These are phyloP conservation scores for Malus sylvestris DNA, from an alignment of 306 rosid species.

Conservation along the genomic window DNA sequence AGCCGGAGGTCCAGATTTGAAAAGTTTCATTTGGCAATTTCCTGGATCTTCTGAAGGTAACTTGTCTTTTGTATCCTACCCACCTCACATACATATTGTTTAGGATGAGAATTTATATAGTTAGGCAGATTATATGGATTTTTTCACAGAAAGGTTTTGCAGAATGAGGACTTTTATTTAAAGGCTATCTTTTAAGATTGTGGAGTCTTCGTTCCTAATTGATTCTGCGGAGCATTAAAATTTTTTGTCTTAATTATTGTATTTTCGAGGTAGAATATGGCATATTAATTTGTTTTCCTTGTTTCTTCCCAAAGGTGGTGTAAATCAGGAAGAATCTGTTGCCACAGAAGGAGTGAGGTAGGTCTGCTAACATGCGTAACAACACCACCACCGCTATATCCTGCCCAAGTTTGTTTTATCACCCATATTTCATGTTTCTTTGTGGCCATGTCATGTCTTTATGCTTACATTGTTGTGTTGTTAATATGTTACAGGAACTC, in stretches of 20 bases:
- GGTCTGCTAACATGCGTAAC: conserved; percentile 14
- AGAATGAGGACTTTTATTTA: neutral
- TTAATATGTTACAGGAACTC: conserved; percentile 47
- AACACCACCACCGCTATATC: neutral
- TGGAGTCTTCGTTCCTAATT: neutral
- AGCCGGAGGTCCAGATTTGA: conserved; percentile 68
- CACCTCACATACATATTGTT: neutral
- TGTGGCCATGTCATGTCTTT: neutral
- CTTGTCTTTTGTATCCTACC: neutral
- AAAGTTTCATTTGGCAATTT: conserved; percentile 75
- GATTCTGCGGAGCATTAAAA: neutral
- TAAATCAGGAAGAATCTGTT: conserved; percentile 40
- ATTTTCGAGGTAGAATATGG: neutral
- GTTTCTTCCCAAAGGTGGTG: conserved; percentile 35
- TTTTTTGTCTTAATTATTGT: neutral
- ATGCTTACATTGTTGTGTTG: neutral
- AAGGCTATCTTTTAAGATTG: neutral
- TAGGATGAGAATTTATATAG: neutral
- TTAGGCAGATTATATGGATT: neutral
- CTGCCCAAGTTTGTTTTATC: neutral
- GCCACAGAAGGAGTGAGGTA: conserved; percentile 41
- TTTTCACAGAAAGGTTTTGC: neutral
- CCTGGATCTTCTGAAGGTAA: conserved; percentile 66
- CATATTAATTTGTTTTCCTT: conserved; percentile 1
- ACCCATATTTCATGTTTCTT: neutral